phyloP scores from a whole-genome alignment of 345 rosid genomes.

The Rhizophora mangle region DNA sequence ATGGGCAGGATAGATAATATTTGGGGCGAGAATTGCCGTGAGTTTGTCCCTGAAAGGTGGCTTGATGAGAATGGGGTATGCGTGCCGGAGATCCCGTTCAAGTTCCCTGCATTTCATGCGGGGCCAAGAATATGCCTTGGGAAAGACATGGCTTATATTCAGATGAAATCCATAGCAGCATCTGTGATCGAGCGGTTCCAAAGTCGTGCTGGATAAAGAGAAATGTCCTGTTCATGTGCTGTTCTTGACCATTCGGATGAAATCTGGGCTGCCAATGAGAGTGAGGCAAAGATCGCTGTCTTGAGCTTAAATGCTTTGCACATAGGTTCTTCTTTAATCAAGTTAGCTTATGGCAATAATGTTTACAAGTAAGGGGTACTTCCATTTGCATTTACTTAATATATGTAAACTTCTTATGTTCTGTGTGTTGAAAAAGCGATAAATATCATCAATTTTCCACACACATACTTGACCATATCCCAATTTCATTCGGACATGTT shows the following conservation, averaged over 20 bases:
- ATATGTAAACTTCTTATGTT: no score
- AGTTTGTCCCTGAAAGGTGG: slow-evolving; percentile 27
- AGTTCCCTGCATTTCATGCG: slow-evolving; percentile 17
- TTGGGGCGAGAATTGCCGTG: slow-evolving; percentile 19
- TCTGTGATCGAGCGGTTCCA: slow-evolving; percentile 17
- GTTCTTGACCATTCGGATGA: slow-evolving; percentile 22
- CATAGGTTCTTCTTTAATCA: no score
- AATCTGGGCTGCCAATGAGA: slow-evolving; percentile 21
- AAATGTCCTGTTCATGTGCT: slow-evolving; percentile 11
- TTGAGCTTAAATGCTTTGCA: no score
- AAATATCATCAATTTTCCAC: no score
- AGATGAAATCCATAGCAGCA: slow-evolving; percentile 25
- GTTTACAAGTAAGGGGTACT: no score
- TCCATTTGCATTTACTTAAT: no score
- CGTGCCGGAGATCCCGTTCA: slow-evolving; percentile 12
- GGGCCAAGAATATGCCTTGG: slow-evolving; percentile 28
- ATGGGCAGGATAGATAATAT: slow-evolving; percentile 24
- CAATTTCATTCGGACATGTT: no score
- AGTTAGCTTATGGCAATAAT: no score
- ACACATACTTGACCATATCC: no score
- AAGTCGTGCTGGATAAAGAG: background rate
- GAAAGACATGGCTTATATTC: slow-evolving; percentile 21
- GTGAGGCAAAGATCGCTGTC: slow-evolving; percentile 1
- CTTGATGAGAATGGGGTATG: slow-evolving; percentile 12
- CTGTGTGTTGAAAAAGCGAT: no score